phyloP scores from a whole-genome alignment of 495 filamentous ascomycete genomes.

The Alectoria sarmentosa region DNA sequence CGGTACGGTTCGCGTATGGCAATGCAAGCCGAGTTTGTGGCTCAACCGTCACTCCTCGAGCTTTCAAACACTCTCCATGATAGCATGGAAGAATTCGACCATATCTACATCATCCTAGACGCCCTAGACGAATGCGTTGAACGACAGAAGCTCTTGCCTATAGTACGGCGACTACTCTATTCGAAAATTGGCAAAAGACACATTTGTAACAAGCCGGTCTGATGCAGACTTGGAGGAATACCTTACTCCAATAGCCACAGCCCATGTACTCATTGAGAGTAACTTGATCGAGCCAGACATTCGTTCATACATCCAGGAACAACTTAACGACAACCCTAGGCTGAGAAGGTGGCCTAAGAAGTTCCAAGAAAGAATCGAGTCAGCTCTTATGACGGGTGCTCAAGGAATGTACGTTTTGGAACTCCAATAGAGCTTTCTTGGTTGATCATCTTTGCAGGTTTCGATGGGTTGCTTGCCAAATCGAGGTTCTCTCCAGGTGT shows the following conservation, averaged over 20 bases:
- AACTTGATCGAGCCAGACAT: constrained; percentile 3
- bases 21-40: not conserved
- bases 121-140: constrained; percentile 8
- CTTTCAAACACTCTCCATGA: not conserved
- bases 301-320: constrained; percentile 1
- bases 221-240: constrained; percentile 4
- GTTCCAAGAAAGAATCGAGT: not conserved
- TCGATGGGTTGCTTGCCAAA: constrained; percentile 5
- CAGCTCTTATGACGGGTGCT: constrained; percentile 1
- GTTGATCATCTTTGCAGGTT: not conserved
- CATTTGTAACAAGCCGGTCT: constrained; percentile 5
- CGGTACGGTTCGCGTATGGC: not conserved
- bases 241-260: not conserved
- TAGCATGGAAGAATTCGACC: constrained; percentile 2
- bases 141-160: constrained; percentile 1
- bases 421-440: not conserved
- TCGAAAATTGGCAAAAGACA: not conserved
- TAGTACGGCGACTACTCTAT: not conserved
- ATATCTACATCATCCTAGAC: constrained; percentile 4
- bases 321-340: not conserved
- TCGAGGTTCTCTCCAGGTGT: constrained; percentile 3
- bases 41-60: constrained; percentile 5
- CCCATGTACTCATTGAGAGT: not conserved
- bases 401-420: constrained; percentile 3
- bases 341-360: constrained; percentile 2